Conservation (phyloP, 1,284 basidiomycete genomes). For the Amylostereum areolatum region DNA sequence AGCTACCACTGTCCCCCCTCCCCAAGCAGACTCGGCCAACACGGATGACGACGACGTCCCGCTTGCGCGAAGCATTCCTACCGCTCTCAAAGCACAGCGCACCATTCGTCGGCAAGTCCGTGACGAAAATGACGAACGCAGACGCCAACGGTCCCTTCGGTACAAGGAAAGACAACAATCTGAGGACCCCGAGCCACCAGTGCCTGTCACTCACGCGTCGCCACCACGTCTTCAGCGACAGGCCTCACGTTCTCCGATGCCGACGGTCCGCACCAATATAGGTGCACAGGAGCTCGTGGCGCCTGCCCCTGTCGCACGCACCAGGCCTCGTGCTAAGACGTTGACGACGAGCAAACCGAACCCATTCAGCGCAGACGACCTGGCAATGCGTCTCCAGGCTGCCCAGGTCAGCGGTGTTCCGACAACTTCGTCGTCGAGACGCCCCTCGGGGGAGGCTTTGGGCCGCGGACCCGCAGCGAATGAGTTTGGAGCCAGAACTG, state of each 20-base stretch:
- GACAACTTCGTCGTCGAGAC: conserved; percentile 14
- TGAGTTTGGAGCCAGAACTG: conserved; percentile 2
- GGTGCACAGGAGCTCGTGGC: conserved; percentile 18
- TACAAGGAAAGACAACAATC: conserved; percentile 17
- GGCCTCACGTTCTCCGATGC: neutral
- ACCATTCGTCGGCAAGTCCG: conserved; percentile 67
- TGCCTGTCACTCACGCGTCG: neutral
- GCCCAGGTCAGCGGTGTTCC: conserved; percentile 32
- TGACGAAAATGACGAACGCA: conserved; percentile 57
- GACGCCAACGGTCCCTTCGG: conserved; percentile 38
- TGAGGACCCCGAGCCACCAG: conserved; percentile 18
- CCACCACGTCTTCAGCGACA: neutral
- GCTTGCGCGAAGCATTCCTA: conserved; percentile 71
- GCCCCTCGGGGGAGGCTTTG: conserved; percentile 13
- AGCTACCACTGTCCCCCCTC: neutral
- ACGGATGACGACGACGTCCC: conserved; percentile 62
- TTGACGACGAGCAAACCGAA: conserved; percentile 25
- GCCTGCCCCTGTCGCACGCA: conserved; percentile 26
- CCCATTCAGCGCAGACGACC: conserved; percentile 49
- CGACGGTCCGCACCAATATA: neutral
- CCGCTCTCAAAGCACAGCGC: conserved; percentile 69
- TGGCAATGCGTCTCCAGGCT: conserved; percentile 50
- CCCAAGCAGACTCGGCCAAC: conserved; percentile 13
- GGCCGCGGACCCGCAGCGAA: conserved; percentile 1
- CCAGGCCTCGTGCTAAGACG: conserved; percentile 40